Conservation (phyloP, 2,329 filamentous ascomycete genomes). For the Exophiala spinifera region DNA sequence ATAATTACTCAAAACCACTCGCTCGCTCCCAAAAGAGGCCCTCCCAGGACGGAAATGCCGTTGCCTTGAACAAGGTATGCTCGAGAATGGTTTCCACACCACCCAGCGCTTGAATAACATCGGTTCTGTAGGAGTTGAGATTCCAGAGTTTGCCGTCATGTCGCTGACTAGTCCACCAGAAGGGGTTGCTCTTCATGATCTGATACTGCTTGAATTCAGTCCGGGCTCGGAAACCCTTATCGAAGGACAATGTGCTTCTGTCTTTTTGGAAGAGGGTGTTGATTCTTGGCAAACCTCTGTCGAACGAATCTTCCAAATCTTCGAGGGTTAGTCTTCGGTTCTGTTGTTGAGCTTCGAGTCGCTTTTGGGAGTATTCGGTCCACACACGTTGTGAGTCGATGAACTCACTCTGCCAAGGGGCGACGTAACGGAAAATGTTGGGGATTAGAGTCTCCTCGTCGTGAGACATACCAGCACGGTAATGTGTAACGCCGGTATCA, state of each 20-base stretch:
- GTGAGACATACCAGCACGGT: slow-evolving; percentile 95
- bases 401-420: slow-evolving; percentile 98
- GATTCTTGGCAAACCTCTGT: slow-evolving; percentile 93
- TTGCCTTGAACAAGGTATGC: slow-evolving; percentile 94
- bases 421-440: slow-evolving; percentile 99
- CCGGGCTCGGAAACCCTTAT: slow-evolving; percentile 93
- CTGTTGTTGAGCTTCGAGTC: slow-evolving; percentile 93
- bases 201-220: slow-evolving; percentile 99
- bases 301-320: slow-evolving; percentile 97
- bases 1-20: slow-evolving; percentile 39
- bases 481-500: slow-evolving; percentile 94
- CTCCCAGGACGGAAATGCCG: slow-evolving; percentile 95
- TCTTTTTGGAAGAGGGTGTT: slow-evolving; percentile 99
- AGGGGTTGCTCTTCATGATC: slow-evolving; percentile 97
- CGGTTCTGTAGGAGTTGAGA: slow-evolving; percentile 88
- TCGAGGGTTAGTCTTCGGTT: slow-evolving; percentile 92
- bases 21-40: slow-evolving; percentile 86
- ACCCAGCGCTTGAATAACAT: slow-evolving; percentile 92
- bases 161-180: slow-evolving; percentile 98
- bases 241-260: slow-evolving; percentile 91
- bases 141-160: slow-evolving; percentile 99
- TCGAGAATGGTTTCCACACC: slow-evolving; percentile 98
- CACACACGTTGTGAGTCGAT: slow-evolving; percentile 98
- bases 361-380: slow-evolving; percentile 99
- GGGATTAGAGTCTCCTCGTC: slow-evolving; percentile 97